Conservation (phyloP, 2,329 filamentous ascomycete species). For the Aspergillus arachidicola region DNA sequence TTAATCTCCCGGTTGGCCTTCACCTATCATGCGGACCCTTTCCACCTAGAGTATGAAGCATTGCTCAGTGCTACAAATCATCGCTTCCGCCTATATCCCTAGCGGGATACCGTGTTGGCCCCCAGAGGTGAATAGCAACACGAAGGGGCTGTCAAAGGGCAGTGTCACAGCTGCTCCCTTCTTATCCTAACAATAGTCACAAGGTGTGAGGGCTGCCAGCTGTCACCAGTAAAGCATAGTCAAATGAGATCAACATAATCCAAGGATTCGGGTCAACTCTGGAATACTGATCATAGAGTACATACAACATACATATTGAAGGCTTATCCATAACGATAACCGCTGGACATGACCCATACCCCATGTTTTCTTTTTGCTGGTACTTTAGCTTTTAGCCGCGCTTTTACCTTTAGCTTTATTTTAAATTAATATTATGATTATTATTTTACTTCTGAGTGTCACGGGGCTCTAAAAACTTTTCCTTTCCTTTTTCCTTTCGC, state of each 20-base stretch:
- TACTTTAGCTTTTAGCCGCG: constrained; percentile 9
- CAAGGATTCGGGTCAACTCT: background rate
- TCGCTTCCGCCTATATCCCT: background rate
- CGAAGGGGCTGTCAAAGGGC: constrained; percentile 4
- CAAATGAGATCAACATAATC: constrained; percentile 10
- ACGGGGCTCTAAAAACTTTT: constrained; percentile 13
- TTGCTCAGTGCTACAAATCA: background rate
- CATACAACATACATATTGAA: background rate
- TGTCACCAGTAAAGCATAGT: constrained; percentile 20
- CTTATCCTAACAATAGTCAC: constrained; percentile 18
- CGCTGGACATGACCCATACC: background rate
- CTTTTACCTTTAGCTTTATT: constrained; percentile 1
- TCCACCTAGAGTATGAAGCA: constrained; percentile 1
- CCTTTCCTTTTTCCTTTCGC: background rate
- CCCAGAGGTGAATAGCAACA: background rate
- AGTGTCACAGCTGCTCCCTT: constrained; percentile 17
- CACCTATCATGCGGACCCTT: background rate
- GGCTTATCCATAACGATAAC: background rate
- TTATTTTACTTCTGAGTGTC: constrained; percentile 13
- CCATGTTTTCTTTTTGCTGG: background rate
- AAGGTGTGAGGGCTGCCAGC: constrained; percentile 20
- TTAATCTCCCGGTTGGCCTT: background rate
- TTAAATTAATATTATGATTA: background rate
- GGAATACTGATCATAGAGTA: background rate
- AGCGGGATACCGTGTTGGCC: background rate